Evolutionary conservation across 179 eudicot species (phyloP).

Genomic region (Patellifolia procumbens): DNA sequence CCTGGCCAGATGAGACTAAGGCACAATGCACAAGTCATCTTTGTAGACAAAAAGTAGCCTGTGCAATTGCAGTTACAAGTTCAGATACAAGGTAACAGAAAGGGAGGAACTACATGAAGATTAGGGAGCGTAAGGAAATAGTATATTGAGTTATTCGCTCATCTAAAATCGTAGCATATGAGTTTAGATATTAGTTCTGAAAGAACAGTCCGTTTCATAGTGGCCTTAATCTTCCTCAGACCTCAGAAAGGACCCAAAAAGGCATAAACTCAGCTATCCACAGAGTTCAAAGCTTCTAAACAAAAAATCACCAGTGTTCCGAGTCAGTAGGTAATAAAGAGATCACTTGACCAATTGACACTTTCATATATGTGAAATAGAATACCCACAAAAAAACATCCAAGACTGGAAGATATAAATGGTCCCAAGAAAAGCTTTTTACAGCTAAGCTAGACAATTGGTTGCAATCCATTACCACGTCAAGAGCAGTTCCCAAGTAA

Average conservation of each 20-base stretch:
- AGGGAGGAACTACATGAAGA: background rate
- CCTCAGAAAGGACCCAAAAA: background rate
- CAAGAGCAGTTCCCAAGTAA: background rate
- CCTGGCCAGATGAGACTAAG: background rate
- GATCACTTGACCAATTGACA: no score
- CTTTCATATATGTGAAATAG: no score
- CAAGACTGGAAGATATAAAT: background rate
- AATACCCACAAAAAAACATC: no score
- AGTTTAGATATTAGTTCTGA: no score
- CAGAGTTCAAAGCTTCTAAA: no score
- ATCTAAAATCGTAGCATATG: no score
- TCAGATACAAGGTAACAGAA: background rate
- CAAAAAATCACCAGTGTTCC: no score
- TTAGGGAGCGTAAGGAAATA: background rate
- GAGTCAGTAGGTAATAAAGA: no score
- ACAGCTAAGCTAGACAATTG: background rate
- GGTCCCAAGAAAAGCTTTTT: background rate
- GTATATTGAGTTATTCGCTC: no score
- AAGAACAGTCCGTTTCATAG: no score
- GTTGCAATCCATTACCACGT: background rate
- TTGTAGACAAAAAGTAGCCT: background rate
- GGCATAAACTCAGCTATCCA: background rate
- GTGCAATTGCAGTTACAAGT: background rate
- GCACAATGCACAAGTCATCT: background rate
- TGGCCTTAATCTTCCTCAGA: background rate